phyloP scores from a whole-genome alignment of 2,329 filamentous ascomycete species.

The Penicillium sp. region DNA sequence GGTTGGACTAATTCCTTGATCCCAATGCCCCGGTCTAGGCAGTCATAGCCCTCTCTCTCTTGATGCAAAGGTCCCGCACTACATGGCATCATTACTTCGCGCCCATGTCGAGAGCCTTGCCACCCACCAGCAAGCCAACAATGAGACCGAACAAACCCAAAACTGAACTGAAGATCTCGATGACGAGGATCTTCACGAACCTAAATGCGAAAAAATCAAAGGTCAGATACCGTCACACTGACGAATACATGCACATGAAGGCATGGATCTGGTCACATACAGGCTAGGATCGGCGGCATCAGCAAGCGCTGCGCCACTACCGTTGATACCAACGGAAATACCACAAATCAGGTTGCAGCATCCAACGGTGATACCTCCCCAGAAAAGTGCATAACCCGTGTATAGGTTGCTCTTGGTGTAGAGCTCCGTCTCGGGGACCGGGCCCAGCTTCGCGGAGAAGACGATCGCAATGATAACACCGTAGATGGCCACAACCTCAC shows the following conservation, averaged over 20 bases:
- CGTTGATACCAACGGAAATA: slow-evolving; percentile 96
- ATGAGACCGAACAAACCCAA: slow-evolving; percentile 95
- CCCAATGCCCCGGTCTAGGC: slow-evolving; percentile 16
- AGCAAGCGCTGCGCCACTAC: slow-evolving; percentile 90
- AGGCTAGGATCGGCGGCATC: slow-evolving; percentile 90
- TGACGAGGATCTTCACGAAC: slow-evolving; percentile 98
- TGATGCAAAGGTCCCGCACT: background rate
- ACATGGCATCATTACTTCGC: slow-evolving; percentile 19
- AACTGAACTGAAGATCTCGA: slow-evolving; percentile 99
- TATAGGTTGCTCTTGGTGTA: slow-evolving; percentile 83
- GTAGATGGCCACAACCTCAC: slow-evolving; percentile 99
- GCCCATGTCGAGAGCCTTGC: slow-evolving; percentile 76
- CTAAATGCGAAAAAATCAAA: slow-evolving; percentile 47
- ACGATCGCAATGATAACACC: slow-evolving; percentile 99
- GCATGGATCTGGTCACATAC: slow-evolving; percentile 56
- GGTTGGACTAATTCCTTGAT: slow-evolving; percentile 1
- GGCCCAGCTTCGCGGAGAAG: slow-evolving; percentile 83
- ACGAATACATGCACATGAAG: background rate
- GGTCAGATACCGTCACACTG: slow-evolving; percentile 6
- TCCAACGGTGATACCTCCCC: slow-evolving; percentile 91
- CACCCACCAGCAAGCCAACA: slow-evolving; percentile 82
- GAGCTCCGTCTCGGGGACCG: slow-evolving; percentile 63
- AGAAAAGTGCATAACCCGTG: slow-evolving; percentile 93
- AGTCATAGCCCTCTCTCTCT: slow-evolving; percentile 15
- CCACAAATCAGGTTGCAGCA: slow-evolving; percentile 95